Percentiles rank a stretch among this genome's conserved stretches.
These are phyloP conservation scores for Yarrowia divulgata DNA, from an alignment of 805 yeast genomes.

Conservation along the genomic window DNA sequence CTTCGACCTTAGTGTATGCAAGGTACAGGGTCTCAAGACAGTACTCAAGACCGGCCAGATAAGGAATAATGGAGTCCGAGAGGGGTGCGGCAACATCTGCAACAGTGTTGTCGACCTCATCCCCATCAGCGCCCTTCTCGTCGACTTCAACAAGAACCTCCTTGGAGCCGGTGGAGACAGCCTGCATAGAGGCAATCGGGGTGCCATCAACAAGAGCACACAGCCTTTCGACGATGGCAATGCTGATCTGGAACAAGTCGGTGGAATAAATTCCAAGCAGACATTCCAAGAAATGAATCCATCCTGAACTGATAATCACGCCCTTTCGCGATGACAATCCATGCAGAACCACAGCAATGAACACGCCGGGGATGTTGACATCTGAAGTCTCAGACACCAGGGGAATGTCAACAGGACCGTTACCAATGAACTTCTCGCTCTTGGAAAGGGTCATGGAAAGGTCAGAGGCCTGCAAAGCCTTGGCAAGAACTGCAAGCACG, in stretches of 20 bases:
- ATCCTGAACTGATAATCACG: constrained; percentile 29
- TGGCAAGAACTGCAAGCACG: constrained; percentile 34
- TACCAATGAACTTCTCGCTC: constrained; percentile 25
- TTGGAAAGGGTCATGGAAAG: constrained; percentile 33
- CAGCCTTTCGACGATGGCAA: constrained; percentile 61
- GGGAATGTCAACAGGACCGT: constrained; percentile 36
- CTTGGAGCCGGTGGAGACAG: constrained; percentile 12
- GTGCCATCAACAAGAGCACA: constrained; percentile 52
- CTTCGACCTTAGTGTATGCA: constrained; percentile 31
- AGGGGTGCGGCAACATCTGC: constrained; percentile 53
- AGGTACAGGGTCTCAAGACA: constrained; percentile 47
- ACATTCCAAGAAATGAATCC: constrained; percentile 34
- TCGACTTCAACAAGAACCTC: constrained; percentile 15
- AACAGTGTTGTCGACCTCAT: not conserved
- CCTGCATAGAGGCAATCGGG: constrained; percentile 44
- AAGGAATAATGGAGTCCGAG: constrained; percentile 56
- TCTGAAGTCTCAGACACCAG: constrained; percentile 20
- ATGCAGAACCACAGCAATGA: constrained; percentile 36
- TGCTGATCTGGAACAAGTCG: constrained; percentile 62
- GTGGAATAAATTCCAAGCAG: constrained; percentile 36
- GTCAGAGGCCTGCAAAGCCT: constrained; percentile 35
- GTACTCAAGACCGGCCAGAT: constrained; percentile 68
- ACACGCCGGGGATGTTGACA: constrained; percentile 33
- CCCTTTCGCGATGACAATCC: constrained; percentile 31
- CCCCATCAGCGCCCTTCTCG: not conserved